Conservation (phyloP, 2,329 filamentous ascomycete genomes). For the Colletotrichum destructivum region DNA sequence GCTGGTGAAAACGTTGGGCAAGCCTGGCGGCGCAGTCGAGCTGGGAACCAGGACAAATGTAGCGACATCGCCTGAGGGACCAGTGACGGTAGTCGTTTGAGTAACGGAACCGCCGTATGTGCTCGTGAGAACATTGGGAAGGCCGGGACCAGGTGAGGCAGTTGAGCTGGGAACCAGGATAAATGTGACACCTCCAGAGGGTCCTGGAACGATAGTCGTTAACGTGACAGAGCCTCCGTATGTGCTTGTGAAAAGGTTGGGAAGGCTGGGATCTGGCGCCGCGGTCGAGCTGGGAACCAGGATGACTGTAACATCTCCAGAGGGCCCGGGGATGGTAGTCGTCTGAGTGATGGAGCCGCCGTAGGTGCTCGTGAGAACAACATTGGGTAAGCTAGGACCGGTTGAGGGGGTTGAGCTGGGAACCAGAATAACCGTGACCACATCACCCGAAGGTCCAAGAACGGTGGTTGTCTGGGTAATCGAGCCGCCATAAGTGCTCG, state of each 20-base stretch:
- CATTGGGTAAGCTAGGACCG: background rate
- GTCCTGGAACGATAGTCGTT: background rate
- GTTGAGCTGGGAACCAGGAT: too few relatives aligned
- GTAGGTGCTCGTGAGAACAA: background rate
- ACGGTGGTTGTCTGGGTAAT: constrained; percentile 7
- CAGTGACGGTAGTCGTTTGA: background rate
- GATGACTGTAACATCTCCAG: too few relatives aligned
- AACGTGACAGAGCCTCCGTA: background rate
- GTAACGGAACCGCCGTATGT: background rate
- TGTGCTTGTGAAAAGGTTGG: background rate
- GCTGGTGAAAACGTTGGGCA: constrained; percentile 8
- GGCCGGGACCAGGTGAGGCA: background rate
- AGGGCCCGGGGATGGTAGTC: too few relatives aligned
- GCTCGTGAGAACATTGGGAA: too few relatives aligned
- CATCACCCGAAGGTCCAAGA: constrained; percentile 8
- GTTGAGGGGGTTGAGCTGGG: background rate
- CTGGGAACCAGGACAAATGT: constrained; percentile 13
- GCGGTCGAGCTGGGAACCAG: too few relatives aligned
- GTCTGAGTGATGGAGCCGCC: too few relatives aligned
- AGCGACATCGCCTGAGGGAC: background rate
- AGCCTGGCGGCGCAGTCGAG: background rate
- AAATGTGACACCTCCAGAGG: background rate
- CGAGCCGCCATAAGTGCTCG: constrained; percentile 12
- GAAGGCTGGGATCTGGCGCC: too few relatives aligned
- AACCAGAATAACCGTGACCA: background rate